phyloP scores from a whole-genome alignment of 2,329 filamentous ascomycete genomes.

The Nothopassalora personata region DNA sequence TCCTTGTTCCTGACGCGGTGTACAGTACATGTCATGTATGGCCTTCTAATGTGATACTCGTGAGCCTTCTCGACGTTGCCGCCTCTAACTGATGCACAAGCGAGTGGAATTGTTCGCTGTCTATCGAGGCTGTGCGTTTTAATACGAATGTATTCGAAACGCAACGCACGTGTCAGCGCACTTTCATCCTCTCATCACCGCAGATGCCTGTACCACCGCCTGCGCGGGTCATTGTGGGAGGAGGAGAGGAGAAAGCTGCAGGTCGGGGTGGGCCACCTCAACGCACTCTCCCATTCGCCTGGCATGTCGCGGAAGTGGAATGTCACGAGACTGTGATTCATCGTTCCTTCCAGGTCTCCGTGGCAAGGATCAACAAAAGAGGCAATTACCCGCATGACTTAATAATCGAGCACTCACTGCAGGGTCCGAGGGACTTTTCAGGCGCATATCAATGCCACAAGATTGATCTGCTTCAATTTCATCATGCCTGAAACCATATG shows the following conservation, averaged over 20 bases:
- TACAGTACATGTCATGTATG: neutral
- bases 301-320: too few relatives aligned
- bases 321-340: too few relatives aligned
- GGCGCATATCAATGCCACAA: too few relatives aligned
- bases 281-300: neutral
- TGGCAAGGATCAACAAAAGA: too few relatives aligned
- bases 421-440: too few relatives aligned
- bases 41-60: neutral
- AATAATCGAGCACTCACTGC: too few relatives aligned
- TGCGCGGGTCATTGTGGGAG: neutral
- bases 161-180: neutral
- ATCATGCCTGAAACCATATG: too few relatives aligned
- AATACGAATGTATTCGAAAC: neutral
- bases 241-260: neutral
- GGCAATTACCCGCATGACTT: too few relatives aligned
- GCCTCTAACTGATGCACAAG: neutral
- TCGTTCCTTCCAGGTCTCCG: too few relatives aligned
- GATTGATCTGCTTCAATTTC: too few relatives aligned
- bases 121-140: neutral
- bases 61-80: neutral
- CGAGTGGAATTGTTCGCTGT: neutral
- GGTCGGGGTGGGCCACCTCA: neutral
- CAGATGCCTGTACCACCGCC: neutral
- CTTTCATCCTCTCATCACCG: neutral
- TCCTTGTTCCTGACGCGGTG: neutral